phyloP scores from a whole-genome alignment of 305 asterid species.

The Fraxinus baroniana region DNA sequence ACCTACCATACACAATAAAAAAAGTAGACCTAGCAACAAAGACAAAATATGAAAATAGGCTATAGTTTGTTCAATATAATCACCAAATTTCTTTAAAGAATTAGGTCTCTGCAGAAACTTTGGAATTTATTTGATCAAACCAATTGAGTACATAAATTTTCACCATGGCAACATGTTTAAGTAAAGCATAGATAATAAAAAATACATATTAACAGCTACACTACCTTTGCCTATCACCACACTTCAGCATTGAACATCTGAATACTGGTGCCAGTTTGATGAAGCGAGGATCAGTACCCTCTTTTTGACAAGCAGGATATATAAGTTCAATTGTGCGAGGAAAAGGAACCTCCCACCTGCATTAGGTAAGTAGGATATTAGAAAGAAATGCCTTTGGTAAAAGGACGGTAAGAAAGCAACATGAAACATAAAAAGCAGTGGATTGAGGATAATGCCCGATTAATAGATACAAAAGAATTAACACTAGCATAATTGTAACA shows the following conservation, averaged over 20 bases:
- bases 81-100: background rate
- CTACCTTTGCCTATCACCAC: slow-evolving; percentile 81
- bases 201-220: slow-evolving; percentile 7
- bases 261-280: slow-evolving; percentile 80
- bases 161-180: background rate
- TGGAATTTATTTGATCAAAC: background rate
- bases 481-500: background rate
- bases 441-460: background rate
- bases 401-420: background rate
- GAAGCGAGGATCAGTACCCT: slow-evolving; percentile 86
- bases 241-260: slow-evolving; percentile 69
- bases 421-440: background rate
- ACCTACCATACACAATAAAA: background rate
- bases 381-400: background rate
- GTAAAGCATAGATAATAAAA: background rate
- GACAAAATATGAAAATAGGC: background rate
- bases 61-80: slow-evolving; percentile 5
- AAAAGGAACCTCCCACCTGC: slow-evolving; percentile 97
- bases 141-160: background rate
- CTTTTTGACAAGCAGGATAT: slow-evolving; percentile 38
- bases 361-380: slow-evolving; percentile 27
- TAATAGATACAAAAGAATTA: background rate
- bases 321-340: slow-evolving; percentile 53
- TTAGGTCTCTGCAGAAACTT: slow-evolving; percentile 5
- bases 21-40: background rate